Evolutionary conservation across 2,329 filamentous ascomycete genomes (phyloP).

Genomic region (Alternaria longipes): DNA sequence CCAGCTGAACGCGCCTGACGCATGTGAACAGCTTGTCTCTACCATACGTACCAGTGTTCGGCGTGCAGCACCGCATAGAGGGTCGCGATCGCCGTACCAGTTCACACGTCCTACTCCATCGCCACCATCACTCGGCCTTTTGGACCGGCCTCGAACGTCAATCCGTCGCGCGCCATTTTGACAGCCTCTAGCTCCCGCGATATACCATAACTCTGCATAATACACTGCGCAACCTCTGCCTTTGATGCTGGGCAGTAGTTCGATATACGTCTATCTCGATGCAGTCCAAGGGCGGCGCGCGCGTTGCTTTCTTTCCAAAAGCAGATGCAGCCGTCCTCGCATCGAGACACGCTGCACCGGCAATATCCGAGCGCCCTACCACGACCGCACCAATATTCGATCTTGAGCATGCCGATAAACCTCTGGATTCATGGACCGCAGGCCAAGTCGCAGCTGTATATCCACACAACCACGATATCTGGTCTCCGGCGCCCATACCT

Average conservation of each 20-base stretch:
- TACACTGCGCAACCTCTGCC: not conserved
- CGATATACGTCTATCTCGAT: constrained; percentile 16
- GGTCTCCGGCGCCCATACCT: constrained; percentile 30
- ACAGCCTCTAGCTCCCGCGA: constrained; percentile 12
- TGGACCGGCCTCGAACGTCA: constrained; percentile 5
- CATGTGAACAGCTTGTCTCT: not conserved
- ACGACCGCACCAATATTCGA: constrained; percentile 36
- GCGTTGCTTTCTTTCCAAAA: constrained; percentile 38
- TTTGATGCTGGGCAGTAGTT: constrained; percentile 6
- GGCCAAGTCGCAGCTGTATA: constrained; percentile 28
- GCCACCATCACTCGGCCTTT: not conserved
- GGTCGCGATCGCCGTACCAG: not conserved
- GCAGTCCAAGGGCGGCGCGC: constrained; percentile 15
- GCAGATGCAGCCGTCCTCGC: constrained; percentile 38
- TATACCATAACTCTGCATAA: constrained; percentile 1
- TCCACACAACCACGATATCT: constrained; percentile 25
- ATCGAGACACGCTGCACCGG: constrained; percentile 29
- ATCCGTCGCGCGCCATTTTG: constrained; percentile 7
- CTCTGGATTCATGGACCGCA: constrained; percentile 28
- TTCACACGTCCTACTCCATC: not conserved
- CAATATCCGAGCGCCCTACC: constrained; percentile 28
- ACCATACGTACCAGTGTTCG: not conserved
- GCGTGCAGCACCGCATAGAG: not conserved
- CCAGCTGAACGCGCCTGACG: not conserved
- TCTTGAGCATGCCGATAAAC: constrained; percentile 26